These are phyloP conservation scores for Aspergillus alliaceus DNA, from an alignment of 2,329 filamentous ascomycete species.

Conservation along the genomic window DNA sequence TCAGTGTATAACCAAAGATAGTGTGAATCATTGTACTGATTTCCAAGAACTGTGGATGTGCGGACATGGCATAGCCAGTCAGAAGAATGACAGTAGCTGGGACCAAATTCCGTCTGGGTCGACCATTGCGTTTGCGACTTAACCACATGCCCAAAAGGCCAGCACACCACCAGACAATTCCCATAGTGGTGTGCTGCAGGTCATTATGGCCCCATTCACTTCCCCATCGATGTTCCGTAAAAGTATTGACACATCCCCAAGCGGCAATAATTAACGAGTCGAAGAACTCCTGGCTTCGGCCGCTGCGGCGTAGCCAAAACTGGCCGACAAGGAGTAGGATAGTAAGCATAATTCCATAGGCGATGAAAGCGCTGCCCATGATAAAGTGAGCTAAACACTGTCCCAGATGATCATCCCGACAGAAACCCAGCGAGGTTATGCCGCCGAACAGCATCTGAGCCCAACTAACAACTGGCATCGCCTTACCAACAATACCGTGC, in stretches of 20 bases:
- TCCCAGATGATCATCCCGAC: slow-evolving; percentile 83
- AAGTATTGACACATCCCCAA: slow-evolving; percentile 97
- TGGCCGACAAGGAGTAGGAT: slow-evolving; percentile 87
- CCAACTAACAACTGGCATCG: slow-evolving; percentile 85
- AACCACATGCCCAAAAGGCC: slow-evolving; percentile 91
- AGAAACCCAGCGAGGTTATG: slow-evolving; percentile 89
- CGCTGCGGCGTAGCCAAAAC: slow-evolving; percentile 76
- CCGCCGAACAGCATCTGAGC: slow-evolving; percentile 94
- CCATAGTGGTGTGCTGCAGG: slow-evolving; percentile 98
- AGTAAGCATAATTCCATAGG: slow-evolving; percentile 83
- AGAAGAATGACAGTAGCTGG: slow-evolving; percentile 87
- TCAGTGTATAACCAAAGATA: slow-evolving; percentile 91
- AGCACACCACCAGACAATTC: slow-evolving; percentile 97
- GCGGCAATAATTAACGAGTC: slow-evolving; percentile 86
- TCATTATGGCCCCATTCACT: slow-evolving; percentile 86
- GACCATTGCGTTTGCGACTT: slow-evolving; percentile 76
- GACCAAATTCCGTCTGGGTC: slow-evolving; percentile 88
- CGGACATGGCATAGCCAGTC: slow-evolving; percentile 94
- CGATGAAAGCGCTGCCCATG: slow-evolving; percentile 96
- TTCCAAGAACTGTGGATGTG: slow-evolving; percentile 79
- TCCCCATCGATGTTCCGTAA: slow-evolving; percentile 96
- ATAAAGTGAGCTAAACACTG: slow-evolving; percentile 97
- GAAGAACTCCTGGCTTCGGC: slow-evolving; percentile 94
- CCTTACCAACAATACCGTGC: slow-evolving; percentile 82
- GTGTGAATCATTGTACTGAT: slow-evolving; percentile 85